Percentiles rank a stretch among this genome's conserved stretches.
Conservation (phyloP, 345 rosid species). For the Mallotus nudiflorus region DNA sequence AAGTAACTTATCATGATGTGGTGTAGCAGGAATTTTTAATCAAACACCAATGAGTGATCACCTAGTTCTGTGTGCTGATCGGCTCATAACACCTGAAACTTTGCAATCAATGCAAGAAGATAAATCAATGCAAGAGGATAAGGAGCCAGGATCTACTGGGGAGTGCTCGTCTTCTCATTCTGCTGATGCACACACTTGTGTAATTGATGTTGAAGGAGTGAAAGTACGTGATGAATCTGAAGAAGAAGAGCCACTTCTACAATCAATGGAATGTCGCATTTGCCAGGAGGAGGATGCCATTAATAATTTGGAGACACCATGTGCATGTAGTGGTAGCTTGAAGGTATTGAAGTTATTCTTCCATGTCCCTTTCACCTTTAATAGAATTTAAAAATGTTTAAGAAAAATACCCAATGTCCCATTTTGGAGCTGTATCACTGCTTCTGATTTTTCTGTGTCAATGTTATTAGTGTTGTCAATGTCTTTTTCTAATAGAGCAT, state of each 20-base stretch:
- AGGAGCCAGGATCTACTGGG: conserved; percentile 13
- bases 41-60: conserved; percentile 20
- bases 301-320: conserved; percentile 34
- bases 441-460: too few relatives aligned
- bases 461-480: too few relatives aligned
- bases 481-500: background rate
- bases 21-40: background rate
- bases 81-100: conserved; percentile 6
- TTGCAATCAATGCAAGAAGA: conserved; percentile 9
- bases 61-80: conserved; percentile 13
- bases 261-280: conserved; percentile 36
- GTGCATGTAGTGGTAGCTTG: conserved; percentile 41
- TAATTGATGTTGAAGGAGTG: conserved; percentile 27
- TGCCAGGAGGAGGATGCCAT: conserved; percentile 41
- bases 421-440: background rate
- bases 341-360: conserved; percentile 21
- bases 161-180: conserved; percentile 25
- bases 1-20: conserved; percentile 4
- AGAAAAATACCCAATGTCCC: background rate
- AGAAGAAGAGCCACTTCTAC: conserved; percentile 34
- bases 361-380: too few relatives aligned
- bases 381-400: background rate
- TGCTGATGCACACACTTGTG: conserved; percentile 23
- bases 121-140: background rate
- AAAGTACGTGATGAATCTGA: conserved; percentile 20